Evolutionary conservation across 345 rosid genomes (phyloP), one percentile per base, ranked within the genome.

Genomic region (Lepidium sativum): DNA sequence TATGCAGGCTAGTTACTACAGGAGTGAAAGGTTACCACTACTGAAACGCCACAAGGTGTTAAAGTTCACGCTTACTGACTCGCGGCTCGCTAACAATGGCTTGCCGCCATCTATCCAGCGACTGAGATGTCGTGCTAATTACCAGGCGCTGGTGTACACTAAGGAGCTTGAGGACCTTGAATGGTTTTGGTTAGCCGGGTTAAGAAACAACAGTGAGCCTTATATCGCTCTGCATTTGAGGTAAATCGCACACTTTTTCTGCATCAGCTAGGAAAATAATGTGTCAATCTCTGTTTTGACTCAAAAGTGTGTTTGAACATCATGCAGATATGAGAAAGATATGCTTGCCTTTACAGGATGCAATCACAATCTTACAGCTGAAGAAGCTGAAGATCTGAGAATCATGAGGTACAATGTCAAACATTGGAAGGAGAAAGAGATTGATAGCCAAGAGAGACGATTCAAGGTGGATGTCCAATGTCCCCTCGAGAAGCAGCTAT

Each of bases 331-430:
- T 34, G 98, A 92, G 88, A 89, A 92, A 77, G 98, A 92, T 69
- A 89, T 92, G 98, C 88, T 92, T 35, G 86, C 98, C 21, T 92
- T 92, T 83, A 92, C 97, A 2, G 98, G 98, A 59, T 92, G 98
- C 80, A 89, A 63, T 81, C 88, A 89, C 80, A 89, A 92, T 64
- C 92, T 92, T 32, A 86, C 97, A 0, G 60, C 59, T 20, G 72
- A 57, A 63, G 98, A 92, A 67, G 86, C 86, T 4, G 80, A 78
- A 70, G 92, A 92, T 25, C 98, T 92, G 21, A 73, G 77, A 27
- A 55, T 55, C 11, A 92, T 89, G 98, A 83, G 98, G 64, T 86
- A 86, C 65, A 77, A 42, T 47, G 84, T 85, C 42, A 81, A 73
- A 72, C 98, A 92, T 40, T 92, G 98, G 98, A 89, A 92, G 80